Percentiles rank a stretch among this genome's conserved stretches.
phyloP scores from a whole-genome alignment of 495 filamentous ascomycete species.

The Bombardia bombarda region DNA sequence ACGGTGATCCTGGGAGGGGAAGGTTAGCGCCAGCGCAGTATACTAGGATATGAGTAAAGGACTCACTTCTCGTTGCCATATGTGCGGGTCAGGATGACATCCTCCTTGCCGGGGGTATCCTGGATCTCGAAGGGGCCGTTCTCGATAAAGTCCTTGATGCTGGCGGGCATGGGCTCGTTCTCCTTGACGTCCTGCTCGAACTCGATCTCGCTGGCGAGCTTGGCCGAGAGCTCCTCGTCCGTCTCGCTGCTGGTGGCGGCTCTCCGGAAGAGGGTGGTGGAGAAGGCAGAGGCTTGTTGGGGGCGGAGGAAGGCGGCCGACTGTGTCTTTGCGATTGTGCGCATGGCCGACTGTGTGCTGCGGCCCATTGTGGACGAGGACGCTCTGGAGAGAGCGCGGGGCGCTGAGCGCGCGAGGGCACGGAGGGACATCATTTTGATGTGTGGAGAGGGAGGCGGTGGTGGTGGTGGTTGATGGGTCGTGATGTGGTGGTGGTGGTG shows the following conservation, averaged over 20 bases:
- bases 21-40: slow-evolving; percentile 9
- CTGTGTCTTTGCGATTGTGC: slow-evolving; percentile 19
- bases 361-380: slow-evolving; percentile 43
- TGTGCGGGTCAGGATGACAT: slow-evolving; percentile 73
- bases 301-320: slow-evolving; percentile 32
- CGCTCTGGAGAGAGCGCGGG: slow-evolving; percentile 57
- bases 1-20: slow-evolving; percentile 64
- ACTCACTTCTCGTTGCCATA: slow-evolving; percentile 83
- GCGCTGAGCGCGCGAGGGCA: slow-evolving; percentile 60
- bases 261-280: slow-evolving; percentile 52
- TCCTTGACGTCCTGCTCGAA: slow-evolving; percentile 54
- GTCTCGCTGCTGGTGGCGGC: slow-evolving; percentile 37
- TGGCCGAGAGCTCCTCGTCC: slow-evolving; percentile 66
- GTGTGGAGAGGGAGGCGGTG: slow-evolving; percentile 3
- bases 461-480: no score
- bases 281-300: slow-evolving; percentile 62
- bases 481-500: no score
- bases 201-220: slow-evolving; percentile 70
- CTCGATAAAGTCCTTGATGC: slow-evolving; percentile 65
- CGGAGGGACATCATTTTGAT: slow-evolving; percentile 71
- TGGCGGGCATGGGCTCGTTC: slow-evolving; percentile 48
- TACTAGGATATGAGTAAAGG: not conserved
- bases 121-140: slow-evolving; percentile 64
- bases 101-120: slow-evolving; percentile 75
- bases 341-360: slow-evolving; percentile 27